Percentiles rank a stretch among this genome's conserved stretches.
Evolutionary conservation across 371 early-diverging fungal genomes (phyloP).

Genomic region (Haplosporangium sp.): DNA sequence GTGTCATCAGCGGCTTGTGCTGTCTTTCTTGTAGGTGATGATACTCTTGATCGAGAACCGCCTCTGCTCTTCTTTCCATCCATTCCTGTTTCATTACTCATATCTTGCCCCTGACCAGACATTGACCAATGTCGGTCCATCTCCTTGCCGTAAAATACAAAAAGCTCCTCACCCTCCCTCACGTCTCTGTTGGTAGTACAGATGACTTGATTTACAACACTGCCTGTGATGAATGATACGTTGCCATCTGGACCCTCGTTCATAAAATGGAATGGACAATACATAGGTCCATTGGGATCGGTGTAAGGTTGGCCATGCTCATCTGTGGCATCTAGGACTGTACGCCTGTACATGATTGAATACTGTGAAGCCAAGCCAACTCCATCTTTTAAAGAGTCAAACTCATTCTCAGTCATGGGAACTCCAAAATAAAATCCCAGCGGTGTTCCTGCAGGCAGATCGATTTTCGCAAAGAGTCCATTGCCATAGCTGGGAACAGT

Average conservation of each 20-base stretch:
- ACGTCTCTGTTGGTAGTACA: constrained; percentile 79
- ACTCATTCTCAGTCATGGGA: constrained; percentile 92
- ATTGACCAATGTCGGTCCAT: constrained; percentile 43
- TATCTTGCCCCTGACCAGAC: constrained; percentile 10
- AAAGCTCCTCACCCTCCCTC: constrained; percentile 78
- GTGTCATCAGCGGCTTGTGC: constrained; percentile 11
- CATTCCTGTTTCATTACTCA: neutral
- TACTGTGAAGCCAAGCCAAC: constrained; percentile 81
- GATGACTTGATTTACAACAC: constrained; percentile 81
- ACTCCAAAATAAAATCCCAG: constrained; percentile 94
- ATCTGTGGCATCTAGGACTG: constrained; percentile 89
- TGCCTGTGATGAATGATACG: constrained; percentile 80
- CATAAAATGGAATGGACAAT: constrained; percentile 91
- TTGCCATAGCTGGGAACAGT: constrained; percentile 77
- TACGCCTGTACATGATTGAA: constrained; percentile 86
- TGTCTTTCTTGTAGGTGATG: constrained; percentile 19
- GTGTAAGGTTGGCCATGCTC: constrained; percentile 77
- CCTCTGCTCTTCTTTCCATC: constrained; percentile 15
- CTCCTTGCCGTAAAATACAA: constrained; percentile 84
- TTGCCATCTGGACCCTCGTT: constrained; percentile 78
- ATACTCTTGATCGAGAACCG: constrained; percentile 39
- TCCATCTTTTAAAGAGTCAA: constrained; percentile 85
- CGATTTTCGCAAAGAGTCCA: constrained; percentile 82
- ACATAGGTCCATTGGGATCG: constrained; percentile 70
- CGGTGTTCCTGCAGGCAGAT: constrained; percentile 76